These are phyloP conservation scores for Candida palmyrensis DNA, from an alignment of 805 yeast genomes.

Conservation along the genomic window DNA sequence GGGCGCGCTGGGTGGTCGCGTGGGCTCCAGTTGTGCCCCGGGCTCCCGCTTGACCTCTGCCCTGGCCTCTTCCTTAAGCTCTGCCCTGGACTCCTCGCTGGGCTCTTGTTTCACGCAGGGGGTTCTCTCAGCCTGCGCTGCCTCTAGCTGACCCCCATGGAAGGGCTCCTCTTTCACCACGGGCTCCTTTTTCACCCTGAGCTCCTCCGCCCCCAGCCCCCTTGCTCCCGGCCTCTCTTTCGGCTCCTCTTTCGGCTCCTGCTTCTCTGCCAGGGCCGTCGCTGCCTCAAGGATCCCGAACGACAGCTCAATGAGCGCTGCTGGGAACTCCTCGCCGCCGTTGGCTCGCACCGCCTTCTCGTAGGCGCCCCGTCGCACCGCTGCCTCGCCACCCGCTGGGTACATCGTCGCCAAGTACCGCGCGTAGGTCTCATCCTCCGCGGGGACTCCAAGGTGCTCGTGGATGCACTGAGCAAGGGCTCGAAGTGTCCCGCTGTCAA, in stretches of 20 bases:
- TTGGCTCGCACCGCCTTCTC: constrained; percentile 20
- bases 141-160: too few relatives aligned
- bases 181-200: too few relatives aligned
- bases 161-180: too few relatives aligned
- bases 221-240: background rate
- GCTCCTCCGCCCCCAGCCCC: too few relatives aligned
- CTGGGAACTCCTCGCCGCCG: constrained; percentile 39
- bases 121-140: too few relatives aligned
- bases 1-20: too few relatives aligned
- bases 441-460: constrained; percentile 14
- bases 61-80: too few relatives aligned
- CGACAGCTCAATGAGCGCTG: constrained; percentile 18
- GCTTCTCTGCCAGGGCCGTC: constrained; percentile 4
- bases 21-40: too few relatives aligned
- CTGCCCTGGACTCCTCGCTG: too few relatives aligned
- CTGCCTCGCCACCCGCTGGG: constrained; percentile 6
- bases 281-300: background rate
- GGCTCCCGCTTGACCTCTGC: too few relatives aligned
- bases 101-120: constrained; percentile 2
- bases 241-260: constrained; percentile 1
- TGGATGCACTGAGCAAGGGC: background rate
- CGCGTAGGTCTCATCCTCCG: constrained; percentile 21
- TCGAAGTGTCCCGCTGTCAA: background rate
- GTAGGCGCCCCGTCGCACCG: too few relatives aligned
- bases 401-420: constrained; percentile 23